These are phyloP conservation scores for Waltiozyma sp. DNA, from an alignment of 1,139 yeast species.

Conservation along the genomic window DNA sequence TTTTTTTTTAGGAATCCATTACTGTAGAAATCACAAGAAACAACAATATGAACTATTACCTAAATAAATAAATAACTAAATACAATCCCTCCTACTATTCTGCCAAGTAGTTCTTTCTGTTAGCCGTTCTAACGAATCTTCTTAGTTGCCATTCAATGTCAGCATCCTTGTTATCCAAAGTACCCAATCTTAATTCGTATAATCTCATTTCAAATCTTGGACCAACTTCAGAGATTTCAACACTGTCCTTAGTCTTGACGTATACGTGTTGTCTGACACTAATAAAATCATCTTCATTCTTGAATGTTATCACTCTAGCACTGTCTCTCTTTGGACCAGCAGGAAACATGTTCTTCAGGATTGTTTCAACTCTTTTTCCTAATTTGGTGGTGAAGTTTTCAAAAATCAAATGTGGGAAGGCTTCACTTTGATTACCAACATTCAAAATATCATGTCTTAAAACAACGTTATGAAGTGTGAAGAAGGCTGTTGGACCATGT, in stretches of 20 bases:
- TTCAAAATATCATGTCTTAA: constrained; percentile 85
- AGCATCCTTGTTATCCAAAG: constrained; percentile 92
- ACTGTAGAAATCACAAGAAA: too few relatives aligned
- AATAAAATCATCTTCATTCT: constrained; percentile 83
- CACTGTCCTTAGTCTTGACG: constrained; percentile 78
- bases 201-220: constrained; percentile 97
- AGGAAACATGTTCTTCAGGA: constrained; percentile 84
- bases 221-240: constrained; percentile 91
- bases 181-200: constrained; percentile 79
- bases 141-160: constrained; percentile 95
- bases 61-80: background rate
- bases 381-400: constrained; percentile 80
- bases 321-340: constrained; percentile 92
- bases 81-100: constrained; percentile 8
- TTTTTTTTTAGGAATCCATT: too few relatives aligned
- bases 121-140: constrained; percentile 89
- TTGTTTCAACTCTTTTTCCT: constrained; percentile 73
- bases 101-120: constrained; percentile 75
- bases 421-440: constrained; percentile 81
- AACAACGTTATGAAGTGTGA: constrained; percentile 89
- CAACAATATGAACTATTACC: background rate
- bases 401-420: constrained; percentile 87
- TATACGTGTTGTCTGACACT: constrained; percentile 93
- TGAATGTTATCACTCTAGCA: constrained; percentile 82
- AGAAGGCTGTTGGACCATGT: constrained; percentile 94